Conservation (phyloP, 202 grass and related monocot species). For the Setaria viridis region DNA sequence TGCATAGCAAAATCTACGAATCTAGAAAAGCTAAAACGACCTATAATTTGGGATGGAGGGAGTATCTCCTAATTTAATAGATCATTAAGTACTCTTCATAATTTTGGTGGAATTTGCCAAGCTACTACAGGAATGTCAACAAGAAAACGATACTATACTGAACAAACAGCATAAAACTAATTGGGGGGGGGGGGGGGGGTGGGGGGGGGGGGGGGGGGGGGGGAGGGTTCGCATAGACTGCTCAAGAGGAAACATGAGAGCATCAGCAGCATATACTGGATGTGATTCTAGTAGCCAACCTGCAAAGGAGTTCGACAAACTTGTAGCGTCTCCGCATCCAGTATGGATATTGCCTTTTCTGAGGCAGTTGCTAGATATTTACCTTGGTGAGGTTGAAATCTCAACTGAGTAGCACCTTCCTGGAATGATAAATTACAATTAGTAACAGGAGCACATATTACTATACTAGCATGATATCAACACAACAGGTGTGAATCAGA, state of each 20-base stretch:
- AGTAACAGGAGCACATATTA: slow-evolving; percentile 9
- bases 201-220: too few species aligned
- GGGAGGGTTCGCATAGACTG: not conserved
- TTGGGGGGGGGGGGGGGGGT: not conserved
- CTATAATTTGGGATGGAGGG: too few species aligned
- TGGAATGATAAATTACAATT: slow-evolving; percentile 43
- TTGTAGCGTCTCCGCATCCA: slow-evolving; percentile 83
- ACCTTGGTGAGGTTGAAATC: slow-evolving; percentile 92
- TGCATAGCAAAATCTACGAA: too few species aligned
- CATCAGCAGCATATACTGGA: slow-evolving; percentile 26
- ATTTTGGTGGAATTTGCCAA: not conserved
- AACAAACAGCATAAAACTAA: not conserved
- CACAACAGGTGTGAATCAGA: not conserved
- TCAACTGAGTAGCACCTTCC: slow-evolving; percentile 93
- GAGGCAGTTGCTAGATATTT: slow-evolving; percentile 89
- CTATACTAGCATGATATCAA: slow-evolving; percentile 16
- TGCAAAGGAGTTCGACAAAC: slow-evolving; percentile 64
- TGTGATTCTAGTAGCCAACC: slow-evolving; percentile 84
- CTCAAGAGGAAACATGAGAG: not conserved
- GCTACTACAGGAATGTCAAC: not conserved
- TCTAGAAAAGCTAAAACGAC: too few species aligned
- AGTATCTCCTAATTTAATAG: not conserved
- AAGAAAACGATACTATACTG: not conserved
- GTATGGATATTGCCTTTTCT: slow-evolving; percentile 79
- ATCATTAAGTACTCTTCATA: not conserved